phyloP scores from a whole-genome alignment of 345 rosid genomes.

The Dimocarpus longan region DNA sequence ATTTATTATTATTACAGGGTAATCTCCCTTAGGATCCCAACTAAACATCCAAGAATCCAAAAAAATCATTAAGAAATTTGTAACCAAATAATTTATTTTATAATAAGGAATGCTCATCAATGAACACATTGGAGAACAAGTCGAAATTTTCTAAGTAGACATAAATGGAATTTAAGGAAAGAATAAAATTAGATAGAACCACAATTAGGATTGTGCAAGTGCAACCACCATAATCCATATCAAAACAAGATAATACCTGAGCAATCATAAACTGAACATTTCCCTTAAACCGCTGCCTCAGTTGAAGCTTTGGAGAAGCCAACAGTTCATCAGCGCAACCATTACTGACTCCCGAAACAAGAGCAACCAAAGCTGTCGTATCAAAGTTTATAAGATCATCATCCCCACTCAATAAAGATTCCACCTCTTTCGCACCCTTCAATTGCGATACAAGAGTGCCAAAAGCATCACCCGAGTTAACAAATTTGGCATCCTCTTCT shows the following conservation, averaged over 20 bases:
- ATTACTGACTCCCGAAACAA: constrained; percentile 86
- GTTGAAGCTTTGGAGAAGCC: constrained; percentile 40
- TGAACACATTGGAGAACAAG: background rate
- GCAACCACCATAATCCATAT: background rate
- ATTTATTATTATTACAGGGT: background rate
- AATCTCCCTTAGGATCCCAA: background rate
- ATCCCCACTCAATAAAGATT: constrained; percentile 25
- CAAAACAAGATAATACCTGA: constrained; percentile 50
- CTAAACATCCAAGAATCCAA: background rate
- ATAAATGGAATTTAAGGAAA: constrained; percentile 8
- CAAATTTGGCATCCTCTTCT: constrained; percentile 25
- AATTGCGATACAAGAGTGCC: constrained; percentile 46
- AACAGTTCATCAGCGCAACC: constrained; percentile 64
- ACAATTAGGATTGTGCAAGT: background rate
- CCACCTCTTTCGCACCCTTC: constrained; percentile 29
- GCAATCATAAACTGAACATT: constrained; percentile 72
- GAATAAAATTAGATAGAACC: background rate
- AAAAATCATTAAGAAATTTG: background rate
- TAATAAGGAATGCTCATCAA: background rate
- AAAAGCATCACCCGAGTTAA: constrained; percentile 32
- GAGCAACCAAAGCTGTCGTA: constrained; percentile 84
- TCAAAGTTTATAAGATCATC: constrained; percentile 64
- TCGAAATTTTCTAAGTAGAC: background rate
- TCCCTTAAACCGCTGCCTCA: constrained; percentile 76
- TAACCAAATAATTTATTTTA: background rate